These are phyloP conservation scores for Colletotrichum tabaci DNA, from an alignment of 2,329 filamentous ascomycete genomes.

Conservation along the genomic window DNA sequence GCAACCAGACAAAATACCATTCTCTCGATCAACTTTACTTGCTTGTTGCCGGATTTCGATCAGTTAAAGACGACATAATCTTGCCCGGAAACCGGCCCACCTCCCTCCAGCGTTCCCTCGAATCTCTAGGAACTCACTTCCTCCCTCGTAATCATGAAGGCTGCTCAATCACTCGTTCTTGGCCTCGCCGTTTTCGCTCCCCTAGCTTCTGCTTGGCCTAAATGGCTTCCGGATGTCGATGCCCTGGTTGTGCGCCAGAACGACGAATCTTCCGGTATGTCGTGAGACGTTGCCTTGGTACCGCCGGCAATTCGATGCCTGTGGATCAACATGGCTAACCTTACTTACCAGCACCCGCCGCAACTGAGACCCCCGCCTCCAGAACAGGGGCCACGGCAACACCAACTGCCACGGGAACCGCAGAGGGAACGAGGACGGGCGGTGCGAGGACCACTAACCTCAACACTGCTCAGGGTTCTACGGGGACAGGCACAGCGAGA, in stretches of 20 bases:
- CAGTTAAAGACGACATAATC: neutral
- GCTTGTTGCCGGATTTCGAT: neutral
- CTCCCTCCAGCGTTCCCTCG: neutral
- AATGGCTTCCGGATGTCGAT: slow-evolving; percentile 68
- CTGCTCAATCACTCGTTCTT: slow-evolving; percentile 44
- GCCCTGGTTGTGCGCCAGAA: slow-evolving; percentile 67
- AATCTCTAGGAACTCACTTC: neutral
- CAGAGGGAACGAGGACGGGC: slow-evolving; percentile 45
- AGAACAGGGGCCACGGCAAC: slow-evolving; percentile 42
- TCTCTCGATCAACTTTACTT: slow-evolving; percentile 11
- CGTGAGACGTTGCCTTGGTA: slow-evolving; percentile 32
- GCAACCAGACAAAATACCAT: neutral
- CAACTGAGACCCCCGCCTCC: slow-evolving; percentile 28
- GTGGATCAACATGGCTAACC: slow-evolving; percentile 22
- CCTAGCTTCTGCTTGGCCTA: slow-evolving; percentile 69
- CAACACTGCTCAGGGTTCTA: slow-evolving; percentile 55
- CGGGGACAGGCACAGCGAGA: slow-evolving; percentile 43
- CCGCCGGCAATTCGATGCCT: neutral
- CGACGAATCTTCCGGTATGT: slow-evolving; percentile 47
- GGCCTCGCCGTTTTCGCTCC: slow-evolving; percentile 48
- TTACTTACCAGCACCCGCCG: slow-evolving; percentile 15
- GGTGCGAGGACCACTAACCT: slow-evolving; percentile 54
- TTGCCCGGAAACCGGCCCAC: neutral
- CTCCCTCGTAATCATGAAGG: slow-evolving; percentile 38
- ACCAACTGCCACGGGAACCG: slow-evolving; percentile 36